Evolutionary conservation across 495 filamentous ascomycete genomes (phyloP).

Genomic region (Aspergillus ostianus): DNA sequence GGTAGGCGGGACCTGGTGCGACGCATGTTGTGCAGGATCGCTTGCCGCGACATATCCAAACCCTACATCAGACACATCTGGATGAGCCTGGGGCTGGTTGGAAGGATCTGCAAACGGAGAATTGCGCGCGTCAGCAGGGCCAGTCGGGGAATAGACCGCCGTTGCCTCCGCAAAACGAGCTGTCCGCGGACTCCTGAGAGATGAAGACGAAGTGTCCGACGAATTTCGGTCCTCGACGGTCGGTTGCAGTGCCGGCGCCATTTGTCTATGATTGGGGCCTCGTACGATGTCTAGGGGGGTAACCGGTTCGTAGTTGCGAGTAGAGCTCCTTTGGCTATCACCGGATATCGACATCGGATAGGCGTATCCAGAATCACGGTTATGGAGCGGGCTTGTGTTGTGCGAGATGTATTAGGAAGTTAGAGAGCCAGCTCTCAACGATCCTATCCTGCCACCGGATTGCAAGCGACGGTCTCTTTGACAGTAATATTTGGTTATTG

Average conservation of each 20-base stretch:
- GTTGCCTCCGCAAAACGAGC: conserved; percentile 91
- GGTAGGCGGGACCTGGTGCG: conserved; percentile 59
- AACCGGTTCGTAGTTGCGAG: conserved; percentile 34
- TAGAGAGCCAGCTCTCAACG: conserved; percentile 40
- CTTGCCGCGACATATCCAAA: conserved; percentile 81
- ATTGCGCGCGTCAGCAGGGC: conserved; percentile 42
- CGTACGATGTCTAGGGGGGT: conserved; percentile 35
- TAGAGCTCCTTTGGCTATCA: conserved; percentile 28
- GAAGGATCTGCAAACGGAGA: conserved; percentile 71
- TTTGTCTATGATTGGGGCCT: conserved; percentile 30
- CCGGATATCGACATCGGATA: conserved; percentile 29
- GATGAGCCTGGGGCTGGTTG: conserved; percentile 42
- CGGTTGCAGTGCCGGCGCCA: conserved; percentile 27
- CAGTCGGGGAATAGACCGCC: conserved; percentile 80
- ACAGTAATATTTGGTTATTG: not conserved
- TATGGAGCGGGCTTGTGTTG: conserved; percentile 1
- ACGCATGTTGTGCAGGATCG: conserved; percentile 49
- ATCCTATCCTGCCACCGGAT: not conserved
- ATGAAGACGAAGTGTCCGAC: conserved; percentile 52
- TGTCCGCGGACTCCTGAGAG: conserved; percentile 75
- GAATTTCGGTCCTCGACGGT: conserved; percentile 28
- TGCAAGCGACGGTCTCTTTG: not conserved
- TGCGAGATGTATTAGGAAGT: conserved; percentile 12
- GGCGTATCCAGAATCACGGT: conserved; percentile 8
- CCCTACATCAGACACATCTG: conserved; percentile 74